Base-by-base conservation (phyloP, 148 eudicot genomes). In the Fagopyrum tataricum region DNA sequence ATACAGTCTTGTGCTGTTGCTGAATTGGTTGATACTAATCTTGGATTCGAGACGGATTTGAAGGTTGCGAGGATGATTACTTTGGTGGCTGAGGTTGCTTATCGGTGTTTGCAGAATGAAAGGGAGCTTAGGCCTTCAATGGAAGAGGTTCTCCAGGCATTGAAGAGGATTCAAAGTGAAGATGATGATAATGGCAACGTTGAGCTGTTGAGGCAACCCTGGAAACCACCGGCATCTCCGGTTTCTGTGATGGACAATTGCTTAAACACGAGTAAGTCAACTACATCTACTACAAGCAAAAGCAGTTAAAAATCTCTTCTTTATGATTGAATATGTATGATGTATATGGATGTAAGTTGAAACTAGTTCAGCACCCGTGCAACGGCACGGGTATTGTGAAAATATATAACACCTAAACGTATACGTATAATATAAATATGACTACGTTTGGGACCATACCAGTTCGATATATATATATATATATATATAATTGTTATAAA, bases 81-180 rank as follows among this genome's bases (percentile, higher is more conserved):
- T 47, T 67, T 70, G 26, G 82, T 86, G 7, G 82, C 85, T 0
- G 91, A 85, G 78, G 72, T 87, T 49, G 86, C 88, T 44, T 87
- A 76, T 73, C 83, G 68, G 40, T 87, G 88, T 64, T 43, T 87
- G 79, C 86, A 87, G 62, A 73, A 58, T 18, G 84, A 81, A 9
- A 85, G 70, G 58, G 88, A 85, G 6, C 48, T 78, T 81, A 83
- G 91, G 76, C 91, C 91, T 15, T 72, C 88, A 0, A 85, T 87
- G 91, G 76, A 76, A 8, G 86, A 82, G 53, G 85, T 83, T 17
- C 21, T 82, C 47, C 81, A 81, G 4, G 43, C 67, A 20, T 66
- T 87, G 72, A 70, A 67, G 67, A 76, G 69, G 21, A 78, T 84
- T 21, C 72, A 71, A 73, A 71, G 53, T 61, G 64, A 68, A 15